Percentiles rank a stretch among this genome's conserved stretches.
These are phyloP conservation scores for Passalora sequoiae DNA, from an alignment of 2,329 filamentous ascomycete genomes.

Conservation along the genomic window DNA sequence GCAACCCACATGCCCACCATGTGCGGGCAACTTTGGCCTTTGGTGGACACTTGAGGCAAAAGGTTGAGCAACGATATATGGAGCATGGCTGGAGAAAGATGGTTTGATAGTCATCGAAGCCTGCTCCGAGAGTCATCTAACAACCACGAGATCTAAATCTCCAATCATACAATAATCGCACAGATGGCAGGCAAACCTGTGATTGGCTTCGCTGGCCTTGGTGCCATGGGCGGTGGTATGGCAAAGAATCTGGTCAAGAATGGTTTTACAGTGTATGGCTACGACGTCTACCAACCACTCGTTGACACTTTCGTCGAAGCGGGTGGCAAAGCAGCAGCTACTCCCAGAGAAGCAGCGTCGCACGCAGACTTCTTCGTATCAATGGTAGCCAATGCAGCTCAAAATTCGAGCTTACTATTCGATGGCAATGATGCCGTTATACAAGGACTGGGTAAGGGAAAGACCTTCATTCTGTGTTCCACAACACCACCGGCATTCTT, in stretches of 20 bases:
- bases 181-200: constrained; percentile 19
- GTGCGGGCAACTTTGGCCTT: background rate
- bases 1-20: background rate
- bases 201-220: constrained; percentile 62
- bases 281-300: constrained; percentile 64
- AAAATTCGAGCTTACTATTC: constrained; percentile 63
- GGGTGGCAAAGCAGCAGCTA: constrained; percentile 56
- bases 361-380: constrained; percentile 59
- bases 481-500: constrained; percentile 66
- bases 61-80: background rate
- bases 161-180: background rate
- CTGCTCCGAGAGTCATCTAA: background rate
- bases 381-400: constrained; percentile 70
- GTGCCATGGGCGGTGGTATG: constrained; percentile 80
- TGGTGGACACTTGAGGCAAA: background rate
- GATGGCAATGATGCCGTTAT: constrained; percentile 52
- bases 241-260: constrained; percentile 65
- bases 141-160: background rate
- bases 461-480: constrained; percentile 62
- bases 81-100: too few species aligned
- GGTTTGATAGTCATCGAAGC: background rate
- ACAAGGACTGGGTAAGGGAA: constrained; percentile 51
- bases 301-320: constrained; percentile 60
- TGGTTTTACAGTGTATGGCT: constrained; percentile 64
- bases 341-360: constrained; percentile 57